Base-by-base conservation (phyloP, 208 protist genomes). In the Leishmania lainsoni region DNA sequence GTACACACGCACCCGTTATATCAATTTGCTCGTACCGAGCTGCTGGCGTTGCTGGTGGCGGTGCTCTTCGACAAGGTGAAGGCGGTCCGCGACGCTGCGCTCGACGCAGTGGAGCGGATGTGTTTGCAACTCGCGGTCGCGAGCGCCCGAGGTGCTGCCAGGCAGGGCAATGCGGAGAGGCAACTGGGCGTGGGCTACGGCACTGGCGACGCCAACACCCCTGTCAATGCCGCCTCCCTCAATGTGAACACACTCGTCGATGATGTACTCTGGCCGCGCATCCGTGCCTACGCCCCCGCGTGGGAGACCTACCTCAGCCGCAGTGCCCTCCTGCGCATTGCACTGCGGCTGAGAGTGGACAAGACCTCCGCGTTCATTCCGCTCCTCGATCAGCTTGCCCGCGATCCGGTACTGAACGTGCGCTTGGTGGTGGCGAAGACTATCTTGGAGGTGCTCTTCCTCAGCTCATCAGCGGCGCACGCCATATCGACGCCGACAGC, bases 11-110 rank as follows among this genome's bases (percentile, higher is more conserved):
- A 91, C 73, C 86, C 89, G 20, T 83, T 94, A 12, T 91, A 91
- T 66, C 87, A 83, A n/a, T 87, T 96, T 16, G 90, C 89, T 16
- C 84, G 88, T 39, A 86, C 91, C 58, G 82, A 92, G 80, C 86
- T 97, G 52, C 86, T 97, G 51, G 89, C 87, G 59, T 68, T 96
- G 69, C 81, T 95, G 1, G 92, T 96, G 22, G 81, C 88, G 35
- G 85, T 89, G 42, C 80, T 97, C 26, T 97, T 97, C 78, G 94
- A 97, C 81, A 95, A 94, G 78, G 92, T 91, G 49, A 91, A 90
- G 72, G 90, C 89, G 0, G 91, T 95, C 39, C 91, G 93, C 29
- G 93, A 95, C 68, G 74, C 86, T 45, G 91, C 93, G 17, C 81
- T 97, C 5, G 87, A 88, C 35, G 87, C 88, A 42, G 83, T 90